Evolutionary conservation across 306 rosid genomes (phyloP), one percentile per base, ranked within the genome.

Genomic region (Oxytropis ochrocephala): DNA sequence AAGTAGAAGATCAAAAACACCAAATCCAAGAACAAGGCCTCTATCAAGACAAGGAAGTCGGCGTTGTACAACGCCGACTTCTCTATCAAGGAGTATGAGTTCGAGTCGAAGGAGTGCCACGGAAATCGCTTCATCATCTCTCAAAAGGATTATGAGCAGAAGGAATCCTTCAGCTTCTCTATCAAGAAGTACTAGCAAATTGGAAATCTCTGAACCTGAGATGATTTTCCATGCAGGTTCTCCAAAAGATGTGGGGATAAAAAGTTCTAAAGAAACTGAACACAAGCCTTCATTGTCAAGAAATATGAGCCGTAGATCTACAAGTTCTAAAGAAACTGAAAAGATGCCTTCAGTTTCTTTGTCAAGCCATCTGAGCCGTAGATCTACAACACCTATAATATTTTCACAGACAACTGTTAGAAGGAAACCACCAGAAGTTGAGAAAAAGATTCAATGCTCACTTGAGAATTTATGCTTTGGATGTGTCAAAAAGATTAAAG

Each of bases 391-490:
- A 44, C 96, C 97, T 1, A 88, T 94, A 66, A 81, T 94, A 36
- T 94, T 79, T 72, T 94, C 98, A 8, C 97, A 89, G 64, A 68
- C 98, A 44, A 82, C 84, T 2, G 83, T 55, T 0, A 77, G 83
- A 63, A 87, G 67, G 70, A 90, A 86, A 79, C 92, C 95, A 19
- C 80, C 85, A 3, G 88, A 86, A 1, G 35, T 90, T 2, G 88
- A 90, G 87, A 94, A 65, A 77, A 84, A 72, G 44, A 86, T 94
- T 10, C 67, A 63, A 8, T 84, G 91, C 81, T 63, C 97, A 10
- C 88, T 94, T 0, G 97, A 94, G 83, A 82, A 90, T 47, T 71
- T 94, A 19, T 82, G 88, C 48, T 82, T 86, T 58, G 98, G 98
- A 65, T 74, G 92, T 57, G 64, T 70, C 33, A 90, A 85, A 78